Conservation (phyloP, 768 basidiomycete genomes). For the Clavulina sp. region DNA sequence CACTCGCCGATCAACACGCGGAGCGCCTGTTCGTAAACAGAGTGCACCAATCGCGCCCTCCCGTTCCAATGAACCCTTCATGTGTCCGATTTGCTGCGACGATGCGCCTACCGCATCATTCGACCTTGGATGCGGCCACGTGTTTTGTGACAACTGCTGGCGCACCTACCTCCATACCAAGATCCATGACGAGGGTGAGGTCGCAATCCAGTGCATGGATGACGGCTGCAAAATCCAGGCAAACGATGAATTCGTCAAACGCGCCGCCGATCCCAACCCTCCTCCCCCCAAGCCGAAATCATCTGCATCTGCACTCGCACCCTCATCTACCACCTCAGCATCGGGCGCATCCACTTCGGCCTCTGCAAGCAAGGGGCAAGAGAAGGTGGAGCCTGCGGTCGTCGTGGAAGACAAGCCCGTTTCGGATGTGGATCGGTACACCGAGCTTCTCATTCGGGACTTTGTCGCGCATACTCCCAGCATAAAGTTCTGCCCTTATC, state of each 20-base stretch:
- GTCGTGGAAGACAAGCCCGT: background rate
- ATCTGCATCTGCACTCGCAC: no score
- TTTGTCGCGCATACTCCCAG: constrained; percentile 71
- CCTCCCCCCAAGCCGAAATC: constrained; percentile 34
- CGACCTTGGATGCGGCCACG: constrained; percentile 64
- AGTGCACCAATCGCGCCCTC: constrained; percentile 6
- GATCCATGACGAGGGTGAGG: constrained; percentile 67
- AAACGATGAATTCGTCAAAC: constrained; percentile 39
- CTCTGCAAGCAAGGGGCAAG: background rate
- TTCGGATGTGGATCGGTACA: constrained; percentile 46
- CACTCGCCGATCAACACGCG: constrained; percentile 16
- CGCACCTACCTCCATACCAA: constrained; percentile 59
- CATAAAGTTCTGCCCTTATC: constrained; percentile 91
- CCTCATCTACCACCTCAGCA: no score
- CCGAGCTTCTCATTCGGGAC: constrained; percentile 74
- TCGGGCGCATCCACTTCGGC: no score
- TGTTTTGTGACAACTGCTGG: constrained; percentile 79
- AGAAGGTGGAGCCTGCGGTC: background rate
- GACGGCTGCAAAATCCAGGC: constrained; percentile 52
- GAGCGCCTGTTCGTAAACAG: constrained; percentile 13
- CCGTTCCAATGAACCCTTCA: constrained; percentile 29
- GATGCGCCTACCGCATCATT: constrained; percentile 45
- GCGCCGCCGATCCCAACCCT: constrained; percentile 31
- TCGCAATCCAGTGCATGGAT: constrained; percentile 60
- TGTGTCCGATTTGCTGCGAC: constrained; percentile 90